Evolutionary conservation across 176 grass and related monocot species (phyloP).

Genomic region (Pontederia paniculata): DNA sequence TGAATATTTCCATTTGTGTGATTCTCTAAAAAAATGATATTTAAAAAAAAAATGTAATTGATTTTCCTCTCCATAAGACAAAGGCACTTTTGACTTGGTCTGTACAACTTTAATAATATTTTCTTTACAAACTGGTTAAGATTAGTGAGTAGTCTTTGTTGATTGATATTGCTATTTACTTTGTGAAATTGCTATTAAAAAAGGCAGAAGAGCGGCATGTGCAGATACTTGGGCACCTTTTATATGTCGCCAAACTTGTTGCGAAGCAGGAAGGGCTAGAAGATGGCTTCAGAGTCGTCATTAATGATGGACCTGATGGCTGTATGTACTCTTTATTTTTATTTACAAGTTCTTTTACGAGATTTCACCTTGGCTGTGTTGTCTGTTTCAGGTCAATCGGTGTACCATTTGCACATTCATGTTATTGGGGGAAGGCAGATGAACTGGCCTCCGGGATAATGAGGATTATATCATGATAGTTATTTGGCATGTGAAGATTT

Average conservation of each 20-base stretch:
- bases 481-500: too few species aligned
- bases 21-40: too few species aligned
- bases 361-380: not conserved
- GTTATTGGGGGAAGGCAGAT: slow-evolving; percentile 49
- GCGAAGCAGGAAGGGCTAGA: slow-evolving; percentile 81
- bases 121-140: too few species aligned
- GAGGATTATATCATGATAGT: not conserved
- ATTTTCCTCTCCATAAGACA: too few species aligned
- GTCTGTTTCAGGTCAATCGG: slow-evolving; percentile 40
- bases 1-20: too few species aligned
- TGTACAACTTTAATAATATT: too few species aligned
- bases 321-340: not conserved
- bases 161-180: not conserved
- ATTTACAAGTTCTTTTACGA: not conserved
- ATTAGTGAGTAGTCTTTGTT: not conserved
- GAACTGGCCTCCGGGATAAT: slow-evolving; percentile 66
- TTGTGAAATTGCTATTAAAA: not conserved
- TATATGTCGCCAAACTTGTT: slow-evolving; percentile 67
- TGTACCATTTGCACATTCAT: slow-evolving; percentile 56
- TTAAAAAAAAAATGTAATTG: too few species aligned
- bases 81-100: too few species aligned
- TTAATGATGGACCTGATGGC: not conserved
- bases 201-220: slow-evolving; percentile 90
- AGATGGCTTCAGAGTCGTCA: not conserved
- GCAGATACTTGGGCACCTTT: slow-evolving; percentile 69